These are phyloP conservation scores for Sclerotinia sclerotiorum DNA, from an alignment of 2,329 filamentous ascomycete genomes.

Conservation along the genomic window DNA sequence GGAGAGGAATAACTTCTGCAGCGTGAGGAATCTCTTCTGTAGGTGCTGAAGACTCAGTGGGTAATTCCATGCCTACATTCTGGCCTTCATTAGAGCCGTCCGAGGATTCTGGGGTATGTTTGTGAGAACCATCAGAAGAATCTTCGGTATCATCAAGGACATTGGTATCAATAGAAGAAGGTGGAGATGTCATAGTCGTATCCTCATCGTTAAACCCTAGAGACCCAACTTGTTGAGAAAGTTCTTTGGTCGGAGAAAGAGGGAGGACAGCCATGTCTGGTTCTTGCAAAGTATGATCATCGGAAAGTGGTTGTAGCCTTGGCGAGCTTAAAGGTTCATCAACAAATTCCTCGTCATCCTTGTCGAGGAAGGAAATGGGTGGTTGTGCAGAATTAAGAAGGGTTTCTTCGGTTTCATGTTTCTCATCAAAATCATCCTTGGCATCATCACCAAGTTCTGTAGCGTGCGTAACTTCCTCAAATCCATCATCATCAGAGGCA, in stretches of 20 bases:
- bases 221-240: slow-evolving; percentile 37
- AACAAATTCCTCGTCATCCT: slow-evolving; percentile 72
- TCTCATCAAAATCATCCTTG: slow-evolving; percentile 67
- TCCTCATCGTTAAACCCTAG: slow-evolving; percentile 36
- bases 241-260: slow-evolving; percentile 53
- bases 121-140: slow-evolving; percentile 27
- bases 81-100: slow-evolving; percentile 35
- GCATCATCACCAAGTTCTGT: slow-evolving; percentile 72
- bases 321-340: slow-evolving; percentile 74
- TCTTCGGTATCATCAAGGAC: slow-evolving; percentile 25
- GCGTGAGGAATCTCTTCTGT: slow-evolving; percentile 21
- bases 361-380: slow-evolving; percentile 50
- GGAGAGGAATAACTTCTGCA: slow-evolving; percentile 42
- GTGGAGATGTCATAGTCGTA: slow-evolving; percentile 35
- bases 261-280: slow-evolving; percentile 57
- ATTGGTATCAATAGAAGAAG: slow-evolving; percentile 29
- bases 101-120: slow-evolving; percentile 29
- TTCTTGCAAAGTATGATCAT: slow-evolving; percentile 53
- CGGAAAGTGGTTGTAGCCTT: slow-evolving; percentile 60
- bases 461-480: slow-evolving; percentile 77
- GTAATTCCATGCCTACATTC: slow-evolving; percentile 25
- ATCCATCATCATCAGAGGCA: slow-evolving; percentile 82
- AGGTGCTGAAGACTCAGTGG: slow-evolving; percentile 24
- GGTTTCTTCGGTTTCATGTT: slow-evolving; percentile 51
- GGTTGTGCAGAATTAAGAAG: slow-evolving; percentile 43